A percentile compares a stretch with the other conserved stretches of the same genome.
Evolutionary conservation across 768 basidiomycete genomes (phyloP).

Genomic region (Macrolepiota albuminosa): DNA sequence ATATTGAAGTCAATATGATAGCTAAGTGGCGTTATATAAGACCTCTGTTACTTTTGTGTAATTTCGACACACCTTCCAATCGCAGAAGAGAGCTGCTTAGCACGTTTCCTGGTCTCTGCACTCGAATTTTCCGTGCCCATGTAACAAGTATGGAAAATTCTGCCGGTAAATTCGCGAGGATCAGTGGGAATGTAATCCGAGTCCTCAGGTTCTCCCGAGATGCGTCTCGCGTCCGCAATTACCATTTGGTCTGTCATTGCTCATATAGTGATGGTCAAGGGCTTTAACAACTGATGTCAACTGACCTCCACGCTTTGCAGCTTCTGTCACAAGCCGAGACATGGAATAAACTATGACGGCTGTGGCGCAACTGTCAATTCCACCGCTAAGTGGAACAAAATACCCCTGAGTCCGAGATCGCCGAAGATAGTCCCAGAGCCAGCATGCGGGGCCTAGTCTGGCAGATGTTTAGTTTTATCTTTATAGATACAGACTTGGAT

Average conservation of each 20-base stretch:
- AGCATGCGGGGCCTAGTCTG: slow-evolving; percentile 95
- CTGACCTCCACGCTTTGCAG: slow-evolving; percentile 65
- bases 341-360: slow-evolving; percentile 95
- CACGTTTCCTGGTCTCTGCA: slow-evolving; percentile 76
- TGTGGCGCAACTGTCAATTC: slow-evolving; percentile 97
- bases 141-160: slow-evolving; percentile 97
- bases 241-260: slow-evolving; percentile 50
- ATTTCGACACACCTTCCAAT: slow-evolving; percentile 72
- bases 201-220: slow-evolving; percentile 76
- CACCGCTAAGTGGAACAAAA: slow-evolving; percentile 92
- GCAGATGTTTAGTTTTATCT: neutral
- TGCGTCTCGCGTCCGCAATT: slow-evolving; percentile 85
- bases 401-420: slow-evolving; percentile 93
- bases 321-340: slow-evolving; percentile 87
- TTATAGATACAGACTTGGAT: neutral
- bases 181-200: slow-evolving; percentile 85
- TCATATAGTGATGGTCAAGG: neutral
- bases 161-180: slow-evolving; percentile 76
- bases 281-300: neutral
- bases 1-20: slow-evolving; percentile 96
- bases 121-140: slow-evolving; percentile 99
- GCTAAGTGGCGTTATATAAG: slow-evolving; percentile 31
- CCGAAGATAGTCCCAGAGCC: slow-evolving; percentile 99
- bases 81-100: slow-evolving; percentile 80
- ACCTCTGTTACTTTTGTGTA: neutral